Conservation (phyloP, 1,284 basidiomycete species). For the Rhodotorula sp. region DNA sequence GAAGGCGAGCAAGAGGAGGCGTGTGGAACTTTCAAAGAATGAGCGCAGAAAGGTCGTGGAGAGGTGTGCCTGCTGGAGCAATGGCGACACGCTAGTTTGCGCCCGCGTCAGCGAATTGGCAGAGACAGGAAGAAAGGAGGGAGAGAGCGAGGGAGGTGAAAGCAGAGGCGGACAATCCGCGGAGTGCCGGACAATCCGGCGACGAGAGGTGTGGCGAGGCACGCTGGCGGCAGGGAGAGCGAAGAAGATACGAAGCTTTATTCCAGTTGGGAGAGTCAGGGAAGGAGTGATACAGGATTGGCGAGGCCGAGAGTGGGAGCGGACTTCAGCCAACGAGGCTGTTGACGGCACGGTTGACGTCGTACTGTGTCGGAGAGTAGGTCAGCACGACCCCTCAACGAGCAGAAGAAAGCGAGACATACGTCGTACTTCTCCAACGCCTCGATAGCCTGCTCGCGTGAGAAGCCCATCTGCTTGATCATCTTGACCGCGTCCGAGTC, state of each 20-base stretch:
- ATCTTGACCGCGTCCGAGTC: slow-evolving; percentile 75
- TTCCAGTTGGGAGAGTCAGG: not conserved
- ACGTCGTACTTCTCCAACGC: slow-evolving; percentile 66
- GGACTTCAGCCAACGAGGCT: slow-evolving; percentile 55
- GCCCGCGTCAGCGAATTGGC: not conserved
- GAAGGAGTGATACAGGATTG: not conserved
- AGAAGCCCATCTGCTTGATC: slow-evolving; percentile 77
- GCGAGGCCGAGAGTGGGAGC: too few relatives aligned
- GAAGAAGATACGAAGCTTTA: not conserved
- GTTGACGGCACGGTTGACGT: slow-evolving; percentile 70
- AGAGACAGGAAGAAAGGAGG: too few relatives aligned
- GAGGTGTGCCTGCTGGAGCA: too few relatives aligned
- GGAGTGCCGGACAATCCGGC: not conserved
- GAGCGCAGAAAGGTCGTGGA: not conserved
- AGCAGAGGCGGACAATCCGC: not conserved
- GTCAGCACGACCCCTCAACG: not conserved
- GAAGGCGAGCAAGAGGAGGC: not conserved
- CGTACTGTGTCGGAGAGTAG: slow-evolving; percentile 53
- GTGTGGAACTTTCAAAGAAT: not conserved
- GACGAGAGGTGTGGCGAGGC: not conserved
- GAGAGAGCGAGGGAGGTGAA: not conserved
- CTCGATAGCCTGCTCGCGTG: slow-evolving; percentile 67
- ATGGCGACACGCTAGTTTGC: too few relatives aligned
- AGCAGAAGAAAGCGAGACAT: not conserved
- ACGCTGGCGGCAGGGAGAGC: not conserved